Conservation (phyloP, 2,329 filamentous ascomycete species). For the Sclerotinia nivalis region DNA sequence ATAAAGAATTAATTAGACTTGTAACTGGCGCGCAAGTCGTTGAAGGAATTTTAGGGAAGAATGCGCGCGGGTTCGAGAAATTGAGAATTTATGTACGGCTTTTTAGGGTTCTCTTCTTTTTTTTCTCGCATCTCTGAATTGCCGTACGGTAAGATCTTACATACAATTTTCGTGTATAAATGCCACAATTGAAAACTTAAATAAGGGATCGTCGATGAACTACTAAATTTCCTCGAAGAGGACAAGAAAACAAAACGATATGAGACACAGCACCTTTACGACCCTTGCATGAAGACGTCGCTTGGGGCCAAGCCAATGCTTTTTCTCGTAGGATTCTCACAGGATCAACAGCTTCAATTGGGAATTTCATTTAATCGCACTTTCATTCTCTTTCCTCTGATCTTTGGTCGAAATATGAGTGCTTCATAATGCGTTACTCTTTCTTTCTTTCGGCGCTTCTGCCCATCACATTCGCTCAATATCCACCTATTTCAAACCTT, state of each 20-base stretch:
- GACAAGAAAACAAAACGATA: not conserved
- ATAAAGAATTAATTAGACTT: conserved; percentile 3
- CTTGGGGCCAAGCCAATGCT: conserved; percentile 1
- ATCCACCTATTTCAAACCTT: conserved; percentile 46
- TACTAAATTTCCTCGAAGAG: not conserved
- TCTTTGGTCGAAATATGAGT: conserved; percentile 34
- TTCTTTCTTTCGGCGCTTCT: conserved; percentile 32
- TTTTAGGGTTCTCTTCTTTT: not conserved
- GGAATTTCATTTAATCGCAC: not conserved
- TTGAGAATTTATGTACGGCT: not conserved
- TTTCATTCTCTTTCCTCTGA: conserved; percentile 24
- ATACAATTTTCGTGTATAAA: not conserved
- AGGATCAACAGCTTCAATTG: conserved; percentile 16
- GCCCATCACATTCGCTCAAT: conserved; percentile 39
- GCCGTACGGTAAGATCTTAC: not conserved
- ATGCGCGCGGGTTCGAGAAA: conserved; percentile 5
- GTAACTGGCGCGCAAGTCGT: not conserved
- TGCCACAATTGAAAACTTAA: not conserved
- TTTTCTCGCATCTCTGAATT: not conserved
- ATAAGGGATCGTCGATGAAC: not conserved
- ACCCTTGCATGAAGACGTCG: conserved; percentile 18
- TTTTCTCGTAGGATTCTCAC: conserved; percentile 12
- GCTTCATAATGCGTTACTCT: conserved; percentile 36
- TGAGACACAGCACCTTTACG: conserved; percentile 6
- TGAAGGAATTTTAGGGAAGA: not conserved